A percentile compares a stretch with the other conserved stretches of the same genome.
Evolutionary conservation across 495 filamentous ascomycete species (phyloP).

Genomic region (Daldinia caldariorum): DNA sequence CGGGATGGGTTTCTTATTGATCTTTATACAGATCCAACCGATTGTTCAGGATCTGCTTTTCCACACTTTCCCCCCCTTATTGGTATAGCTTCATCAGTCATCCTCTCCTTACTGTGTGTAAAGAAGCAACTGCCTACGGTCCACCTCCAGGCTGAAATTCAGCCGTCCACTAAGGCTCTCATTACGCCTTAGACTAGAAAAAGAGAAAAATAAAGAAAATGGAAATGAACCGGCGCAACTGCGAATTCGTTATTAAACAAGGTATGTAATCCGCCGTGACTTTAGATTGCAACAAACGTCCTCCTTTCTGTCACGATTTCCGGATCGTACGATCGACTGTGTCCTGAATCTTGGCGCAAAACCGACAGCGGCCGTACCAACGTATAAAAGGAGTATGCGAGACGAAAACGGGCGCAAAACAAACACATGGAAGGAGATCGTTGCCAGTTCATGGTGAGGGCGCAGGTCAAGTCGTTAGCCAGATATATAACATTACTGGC

Average conservation of each 20-base stretch:
- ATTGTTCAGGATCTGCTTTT: slow-evolving; percentile 36
- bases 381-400: slow-evolving; percentile 32
- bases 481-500: slow-evolving; percentile 47
- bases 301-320: slow-evolving; percentile 38
- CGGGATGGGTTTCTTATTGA: slow-evolving; percentile 48
- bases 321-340: slow-evolving; percentile 39
- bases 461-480: slow-evolving; percentile 51
- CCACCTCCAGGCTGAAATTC: slow-evolving; percentile 28
- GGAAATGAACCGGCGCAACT: slow-evolving; percentile 44
- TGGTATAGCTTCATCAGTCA: slow-evolving; percentile 52
- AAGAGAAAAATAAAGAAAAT: slow-evolving; percentile 35
- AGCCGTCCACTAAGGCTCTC: slow-evolving; percentile 41
- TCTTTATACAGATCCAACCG: slow-evolving; percentile 50
- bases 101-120: slow-evolving; percentile 42
- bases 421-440: slow-evolving; percentile 49
- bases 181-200: slow-evolving; percentile 30
- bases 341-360: slow-evolving; percentile 42
- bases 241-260: slow-evolving; percentile 52
- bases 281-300: slow-evolving; percentile 45
- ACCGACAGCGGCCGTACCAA: slow-evolving; percentile 35
- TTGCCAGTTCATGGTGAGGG: slow-evolving; percentile 44
- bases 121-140: slow-evolving; percentile 31
- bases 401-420: slow-evolving; percentile 45
- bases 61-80: slow-evolving; percentile 36
- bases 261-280: slow-evolving; percentile 49